Evolutionary conservation across 2,329 filamentous ascomycete genomes (phyloP).

Genomic region (Atkinsonella hypoxylon): DNA sequence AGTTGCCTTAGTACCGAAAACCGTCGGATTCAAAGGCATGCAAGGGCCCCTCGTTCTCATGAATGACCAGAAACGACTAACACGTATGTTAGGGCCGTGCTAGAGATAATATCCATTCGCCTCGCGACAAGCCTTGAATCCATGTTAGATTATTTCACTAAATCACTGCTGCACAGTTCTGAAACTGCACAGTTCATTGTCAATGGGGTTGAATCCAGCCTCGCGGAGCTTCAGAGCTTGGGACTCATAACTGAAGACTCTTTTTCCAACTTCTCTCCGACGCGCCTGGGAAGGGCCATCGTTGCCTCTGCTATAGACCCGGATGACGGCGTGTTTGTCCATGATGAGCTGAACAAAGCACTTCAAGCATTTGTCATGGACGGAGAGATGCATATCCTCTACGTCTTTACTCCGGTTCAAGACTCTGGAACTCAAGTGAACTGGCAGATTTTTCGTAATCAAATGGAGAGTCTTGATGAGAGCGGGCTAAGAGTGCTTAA

Average conservation of each 20-base stretch:
- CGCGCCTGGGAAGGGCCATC: conserved; percentile 55
- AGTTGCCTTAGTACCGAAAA: conserved; percentile 59
- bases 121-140: conserved; percentile 54
- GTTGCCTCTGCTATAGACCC: conserved; percentile 63
- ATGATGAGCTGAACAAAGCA: conserved; percentile 55
- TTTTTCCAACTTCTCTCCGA: conserved; percentile 44
- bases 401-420: conserved; percentile 65
- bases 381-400: conserved; percentile 68
- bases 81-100: conserved; percentile 40
- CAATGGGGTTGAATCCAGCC: conserved; percentile 43
- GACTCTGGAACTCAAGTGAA: conserved; percentile 45
- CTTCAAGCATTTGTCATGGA: conserved; percentile 68
- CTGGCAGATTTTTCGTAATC: conserved; percentile 61
- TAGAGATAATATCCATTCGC: conserved; percentile 58
- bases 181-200: conserved; percentile 36
- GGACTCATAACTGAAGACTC: conserved; percentile 41
- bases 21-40: conserved; percentile 52
- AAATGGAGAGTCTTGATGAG: conserved; percentile 59
- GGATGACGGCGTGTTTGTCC: conserved; percentile 62
- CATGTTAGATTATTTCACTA: conserved; percentile 55
- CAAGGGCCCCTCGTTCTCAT: background rate
- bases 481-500: conserved; percentile 57
- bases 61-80: background rate
- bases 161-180: conserved; percentile 53
- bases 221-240: conserved; percentile 43